Percentiles rank a stretch among this genome's conserved stretches.
These are phyloP conservation scores for Butyriboletus loyo DNA, from an alignment of 768 basidiomycete species.

Conservation along the genomic window DNA sequence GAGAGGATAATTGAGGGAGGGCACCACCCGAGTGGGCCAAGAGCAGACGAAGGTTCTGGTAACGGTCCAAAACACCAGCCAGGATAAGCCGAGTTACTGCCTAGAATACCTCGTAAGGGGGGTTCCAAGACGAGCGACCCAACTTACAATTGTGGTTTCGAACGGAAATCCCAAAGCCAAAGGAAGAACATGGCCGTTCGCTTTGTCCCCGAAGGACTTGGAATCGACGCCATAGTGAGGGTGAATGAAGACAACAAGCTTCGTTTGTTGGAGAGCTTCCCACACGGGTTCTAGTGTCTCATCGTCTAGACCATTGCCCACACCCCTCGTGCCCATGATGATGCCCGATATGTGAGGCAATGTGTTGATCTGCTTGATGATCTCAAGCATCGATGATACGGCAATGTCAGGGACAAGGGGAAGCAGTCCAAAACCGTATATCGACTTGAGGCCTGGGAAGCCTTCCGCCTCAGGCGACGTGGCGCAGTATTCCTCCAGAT, in stretches of 20 bases:
- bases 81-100: conserved; percentile 80
- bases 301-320: conserved; percentile 82
- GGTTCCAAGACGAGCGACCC: background rate
- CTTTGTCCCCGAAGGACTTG: conserved; percentile 69
- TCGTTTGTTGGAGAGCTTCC: conserved; percentile 67
- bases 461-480: conserved; percentile 45
- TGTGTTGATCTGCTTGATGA: conserved; percentile 61
- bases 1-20: conserved; percentile 78
- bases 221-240: conserved; percentile 82
- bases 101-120: conserved; percentile 26
- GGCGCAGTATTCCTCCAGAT: conserved; percentile 78
- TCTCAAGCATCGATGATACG: conserved; percentile 53
- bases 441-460: conserved; percentile 48
- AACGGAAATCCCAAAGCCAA: conserved; percentile 87
- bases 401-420: conserved; percentile 72
- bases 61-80: conserved; percentile 75
- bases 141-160: conserved; percentile 79
- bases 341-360: conserved; percentile 70
- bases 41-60: conserved; percentile 70
- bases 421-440: conserved; percentile 83
- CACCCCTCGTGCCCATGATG: conserved; percentile 77
- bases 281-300: conserved; percentile 75
- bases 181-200: conserved; percentile 86
- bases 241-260: conserved; percentile 78
- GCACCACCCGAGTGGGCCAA: conserved; percentile 88